Percentiles rank a stretch among this genome's conserved stretches.
phyloP scores from a whole-genome alignment of 495 filamentous ascomycete genomes.

The Haplographium delicatum region DNA sequence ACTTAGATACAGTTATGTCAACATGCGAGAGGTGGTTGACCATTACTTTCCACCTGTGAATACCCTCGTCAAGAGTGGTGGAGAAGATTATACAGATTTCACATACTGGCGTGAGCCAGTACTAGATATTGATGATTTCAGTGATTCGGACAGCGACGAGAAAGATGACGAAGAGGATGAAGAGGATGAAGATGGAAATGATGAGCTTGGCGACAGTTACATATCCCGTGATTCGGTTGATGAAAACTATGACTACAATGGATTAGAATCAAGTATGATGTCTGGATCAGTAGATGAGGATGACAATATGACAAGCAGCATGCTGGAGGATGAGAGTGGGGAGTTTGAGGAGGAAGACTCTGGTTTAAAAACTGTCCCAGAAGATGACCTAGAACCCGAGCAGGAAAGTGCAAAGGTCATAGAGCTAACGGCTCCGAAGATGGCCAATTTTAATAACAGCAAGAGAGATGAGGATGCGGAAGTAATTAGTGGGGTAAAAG shows the following conservation, averaged over 20 bases:
- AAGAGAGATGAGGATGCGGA: slow-evolving; percentile 38
- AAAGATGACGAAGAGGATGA: slow-evolving; percentile 39
- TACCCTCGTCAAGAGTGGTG: slow-evolving; percentile 68
- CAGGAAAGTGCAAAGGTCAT: slow-evolving; percentile 21
- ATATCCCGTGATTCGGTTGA: slow-evolving; percentile 49
- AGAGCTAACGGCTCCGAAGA: background rate
- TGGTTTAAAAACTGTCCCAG: slow-evolving; percentile 13
- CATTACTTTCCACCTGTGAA: slow-evolving; percentile 91
- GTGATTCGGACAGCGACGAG: slow-evolving; percentile 65
- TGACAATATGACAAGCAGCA: slow-evolving; percentile 27
- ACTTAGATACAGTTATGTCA: slow-evolving; percentile 93
- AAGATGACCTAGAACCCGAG: slow-evolving; percentile 23
- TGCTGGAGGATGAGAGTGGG: slow-evolving; percentile 36
- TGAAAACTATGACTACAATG: slow-evolving; percentile 30
- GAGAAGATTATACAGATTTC: slow-evolving; percentile 85
- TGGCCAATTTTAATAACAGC: background rate
- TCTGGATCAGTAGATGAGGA: slow-evolving; percentile 34
- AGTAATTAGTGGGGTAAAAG: slow-evolving; percentile 44
- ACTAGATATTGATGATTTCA: slow-evolving; percentile 72
- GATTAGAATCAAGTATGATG: slow-evolving; percentile 31
- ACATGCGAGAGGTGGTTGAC: slow-evolving; percentile 92
- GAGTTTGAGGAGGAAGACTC: slow-evolving; percentile 33
- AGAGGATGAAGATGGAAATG: slow-evolving; percentile 47
- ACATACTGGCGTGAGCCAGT: slow-evolving; percentile 79
- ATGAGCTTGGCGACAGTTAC: slow-evolving; percentile 55